A percentile compares a stretch with the other conserved stretches of the same genome.
These are phyloP conservation scores for Colletotrichum eleusines DNA, from an alignment of 2,329 filamentous ascomycete species.

Conservation along the genomic window DNA sequence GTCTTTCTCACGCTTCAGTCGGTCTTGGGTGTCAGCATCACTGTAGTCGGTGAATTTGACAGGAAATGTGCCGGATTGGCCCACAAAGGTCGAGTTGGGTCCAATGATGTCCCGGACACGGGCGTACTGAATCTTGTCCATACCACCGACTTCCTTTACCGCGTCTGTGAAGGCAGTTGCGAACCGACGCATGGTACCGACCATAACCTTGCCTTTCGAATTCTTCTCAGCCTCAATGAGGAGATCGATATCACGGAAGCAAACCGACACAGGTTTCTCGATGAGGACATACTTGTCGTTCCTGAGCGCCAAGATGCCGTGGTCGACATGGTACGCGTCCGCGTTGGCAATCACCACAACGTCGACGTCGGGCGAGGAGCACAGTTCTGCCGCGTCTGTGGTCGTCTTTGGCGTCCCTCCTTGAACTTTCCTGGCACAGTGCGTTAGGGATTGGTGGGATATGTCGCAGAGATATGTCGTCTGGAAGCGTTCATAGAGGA, in stretches of 20 bases:
- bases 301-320: slow-evolving; percentile 64
- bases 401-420: slow-evolving; percentile 48
- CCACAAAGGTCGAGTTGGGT: slow-evolving; percentile 62
- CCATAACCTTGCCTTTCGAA: slow-evolving; percentile 62
- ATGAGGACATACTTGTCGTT: slow-evolving; percentile 68
- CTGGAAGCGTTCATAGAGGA: slow-evolving; percentile 58
- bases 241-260: slow-evolving; percentile 56
- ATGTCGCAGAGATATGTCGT: slow-evolving; percentile 65
- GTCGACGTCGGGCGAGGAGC: slow-evolving; percentile 58
- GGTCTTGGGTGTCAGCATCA: slow-evolving; percentile 45
- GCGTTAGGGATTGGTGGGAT: slow-evolving; percentile 50
- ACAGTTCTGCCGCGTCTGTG: slow-evolving; percentile 55
- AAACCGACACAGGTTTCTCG: slow-evolving; percentile 69
- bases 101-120: slow-evolving; percentile 62
- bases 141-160: slow-evolving; percentile 64
- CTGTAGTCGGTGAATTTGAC: slow-evolving; percentile 57
- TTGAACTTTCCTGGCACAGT: slow-evolving; percentile 46
- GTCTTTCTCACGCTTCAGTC: slow-evolving; percentile 43
- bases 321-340: slow-evolving; percentile 66
- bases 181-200: slow-evolving; percentile 73
- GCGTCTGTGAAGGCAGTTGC: slow-evolving; percentile 66
- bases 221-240: slow-evolving; percentile 63
- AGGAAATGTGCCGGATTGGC: slow-evolving; percentile 62
- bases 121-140: slow-evolving; percentile 67
- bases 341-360: slow-evolving; percentile 66